Base-by-base conservation (phyloP, 805 yeast species). In the Yamadazyma nakazawae region DNA sequence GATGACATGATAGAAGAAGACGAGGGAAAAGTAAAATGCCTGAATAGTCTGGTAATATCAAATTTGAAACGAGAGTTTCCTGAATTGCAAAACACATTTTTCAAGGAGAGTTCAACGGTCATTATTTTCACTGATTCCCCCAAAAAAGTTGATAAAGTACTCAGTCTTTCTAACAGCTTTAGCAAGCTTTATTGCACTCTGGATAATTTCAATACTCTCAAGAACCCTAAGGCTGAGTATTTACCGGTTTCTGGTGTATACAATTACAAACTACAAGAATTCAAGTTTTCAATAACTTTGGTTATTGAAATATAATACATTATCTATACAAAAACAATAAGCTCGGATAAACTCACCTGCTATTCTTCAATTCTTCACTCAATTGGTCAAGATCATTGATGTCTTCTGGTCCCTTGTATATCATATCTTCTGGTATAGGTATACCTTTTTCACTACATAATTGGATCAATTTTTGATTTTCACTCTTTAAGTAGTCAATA, bases 401-500 rank as follows among this genome's bases (percentile, higher is more conserved):
- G 35, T 52, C 53, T 9, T 60, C 57, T 2, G 68, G 68, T 3
- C 68, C 67, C 16, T 48, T 54, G 37, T 63, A 63, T 1, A 60
- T 54, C 51, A 66, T 57, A 31, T 73, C 76, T 7, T 65, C 64
- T 1, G 81, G 80, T 0, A 77, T 55, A 7, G 60, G 67, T 9
- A 72, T 64, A 1, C 75, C 80, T 40, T 63, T 67, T 42, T 58
- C 60, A 31, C 61, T 60, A 32, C 84, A 70, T 37, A 67, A 46
- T 28, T 63, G 54, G 14, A 81, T 58, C 47, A 84, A 70, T 41
- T 61, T 56, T 14, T 58, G 59, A 58, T 84, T 80, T 50, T 82
- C 83, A 5, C 60, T 61, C 51, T 78, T 72, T 32, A 85, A 62
- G 51, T 72, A 60, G 42, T 68, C 72, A 26, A 85, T 72, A 55